Evolutionary conservation across 352 stramenopile species (phyloP), one percentile per base, ranked within the genome.

Genomic region (Phytopythium boreale): DNA sequence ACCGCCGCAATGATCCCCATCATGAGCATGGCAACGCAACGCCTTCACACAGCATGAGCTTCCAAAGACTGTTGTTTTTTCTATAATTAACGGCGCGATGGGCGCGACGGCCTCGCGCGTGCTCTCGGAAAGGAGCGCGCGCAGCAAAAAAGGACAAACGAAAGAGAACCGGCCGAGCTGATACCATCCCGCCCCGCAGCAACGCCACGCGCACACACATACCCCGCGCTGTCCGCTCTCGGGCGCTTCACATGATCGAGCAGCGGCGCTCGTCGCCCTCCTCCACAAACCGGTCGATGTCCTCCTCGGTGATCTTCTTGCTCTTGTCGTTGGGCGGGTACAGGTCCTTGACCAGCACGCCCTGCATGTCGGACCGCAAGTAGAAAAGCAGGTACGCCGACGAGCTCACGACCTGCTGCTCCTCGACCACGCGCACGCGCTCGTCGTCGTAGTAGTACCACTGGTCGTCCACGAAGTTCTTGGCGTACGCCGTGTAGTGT

Each of bases 301-400:
- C 88, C 70, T 95, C 86, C 43, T 96, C 88, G 6, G 88, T 96
- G 68, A 96, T 95, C 62, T 87, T 87, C 53, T 84, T 85, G 52
- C 78, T 74, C 56, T 91, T 90, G 67, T 88, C 91, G 68, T 93
- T 96, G 43, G 83, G 83, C 20, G 87, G 87, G 62, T 92, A 97
- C 55, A 97, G 64, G 53, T 92, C 87, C 63, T 92, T 90, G 14
- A 96, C 85, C 14, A 88, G 66, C 31, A 87, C 75, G 56, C 74
- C 76, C 61, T 93, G 84, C 78, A 97, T 93, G 68, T 97, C 90
- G 8, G 89, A 94, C 39, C 89, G 83, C 41, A 97, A 65, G 68
- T 97, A 98, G 65, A 98, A 98, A 10, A 98, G 79, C 66, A 98
- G 74, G 72, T 98, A 98, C 26, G 91, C 89, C 1, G 88, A 91